phyloP scores from a whole-genome alignment of 2,329 filamentous ascomycete species.

The Fusarium buharicum region DNA sequence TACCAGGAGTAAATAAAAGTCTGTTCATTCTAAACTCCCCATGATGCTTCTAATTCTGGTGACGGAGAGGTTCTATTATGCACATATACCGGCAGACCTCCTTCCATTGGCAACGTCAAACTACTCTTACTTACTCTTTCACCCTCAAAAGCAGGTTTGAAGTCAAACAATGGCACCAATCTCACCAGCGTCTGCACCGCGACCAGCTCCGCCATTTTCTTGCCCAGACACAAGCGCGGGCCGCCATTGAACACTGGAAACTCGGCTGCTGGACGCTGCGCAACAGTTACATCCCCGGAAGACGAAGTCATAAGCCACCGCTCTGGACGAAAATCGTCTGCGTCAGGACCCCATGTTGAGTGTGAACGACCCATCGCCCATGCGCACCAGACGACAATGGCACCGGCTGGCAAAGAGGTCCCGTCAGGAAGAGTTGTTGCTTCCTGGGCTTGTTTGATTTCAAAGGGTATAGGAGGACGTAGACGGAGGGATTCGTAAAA shows the following conservation, averaged over 20 bases:
- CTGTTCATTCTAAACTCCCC: not conserved
- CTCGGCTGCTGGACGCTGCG: slow-evolving; percentile 61
- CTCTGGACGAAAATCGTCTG: slow-evolving; percentile 65
- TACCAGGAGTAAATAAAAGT: slow-evolving; percentile 39
- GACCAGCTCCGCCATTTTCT: slow-evolving; percentile 71
- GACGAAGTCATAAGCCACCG: slow-evolving; percentile 60
- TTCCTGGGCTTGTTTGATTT: slow-evolving; percentile 68
- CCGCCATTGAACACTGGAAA: slow-evolving; percentile 75
- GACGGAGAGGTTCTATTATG: not conserved
- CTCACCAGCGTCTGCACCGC: slow-evolving; percentile 66
- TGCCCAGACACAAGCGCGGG: slow-evolving; percentile 68
- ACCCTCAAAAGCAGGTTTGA: slow-evolving; percentile 56
- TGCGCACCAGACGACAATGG: slow-evolving; percentile 70
- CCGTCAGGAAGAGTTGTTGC: slow-evolving; percentile 68
- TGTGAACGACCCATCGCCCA: slow-evolving; percentile 72
- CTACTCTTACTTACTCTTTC: slow-evolving; percentile 68
- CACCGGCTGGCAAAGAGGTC: slow-evolving; percentile 63
- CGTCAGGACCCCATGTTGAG: slow-evolving; percentile 66
- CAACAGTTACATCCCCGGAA: slow-evolving; percentile 50
- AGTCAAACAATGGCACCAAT: slow-evolving; percentile 62
- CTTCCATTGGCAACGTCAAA: slow-evolving; percentile 72
- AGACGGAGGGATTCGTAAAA: slow-evolving; percentile 71
- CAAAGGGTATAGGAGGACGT: slow-evolving; percentile 73
- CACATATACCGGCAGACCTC: slow-evolving; percentile 60
- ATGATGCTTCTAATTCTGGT: not conserved